Evolutionary conservation across 805 yeast species (phyloP), one percentile per base, ranked within the genome.

Genomic region (Candida suzukii): DNA sequence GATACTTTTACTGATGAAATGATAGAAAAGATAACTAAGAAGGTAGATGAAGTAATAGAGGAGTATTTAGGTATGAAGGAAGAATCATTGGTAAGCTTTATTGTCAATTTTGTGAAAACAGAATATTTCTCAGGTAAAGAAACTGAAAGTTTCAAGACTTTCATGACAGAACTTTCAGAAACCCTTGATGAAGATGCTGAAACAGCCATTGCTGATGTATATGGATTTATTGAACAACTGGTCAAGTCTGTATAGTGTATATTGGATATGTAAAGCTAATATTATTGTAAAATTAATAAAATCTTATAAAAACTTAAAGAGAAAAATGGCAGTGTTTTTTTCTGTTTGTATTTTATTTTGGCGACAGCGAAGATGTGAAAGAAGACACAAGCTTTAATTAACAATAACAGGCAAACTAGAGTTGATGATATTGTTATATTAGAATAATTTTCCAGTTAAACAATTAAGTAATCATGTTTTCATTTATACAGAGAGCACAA

Each of bases 51-150:
- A 3, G 60, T 73, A 37, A 56, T 78, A 26, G 77, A 69, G 41
- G 78, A 76, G 42, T 72, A 66, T 42, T 53, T 78, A 37, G 84
- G 83, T 1, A 61, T 74, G 35, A 59, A 62, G 39, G 85, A 78
- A 45, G 76, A 71, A 13, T 69, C 73, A 34, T 61, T 78, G 45
- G 58, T 68, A 13, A 64, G 66, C 2, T 73, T 69, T 40, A 64
- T 78, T 24, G 50, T 60, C 28, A 61, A 61, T 27, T 64, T 67
- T 40, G 56, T 76, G 4, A 47, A 58, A 25, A 61, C 58, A 22
- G 55, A 69, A 21, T 61, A 50, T 33, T 58, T 51, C 9, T 62
- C 61, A 32, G 46, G 47, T 9, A 47, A 46, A 35, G 51, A 50
- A 25, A 35, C 56, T 8, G 50, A 54, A 2, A 57, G 56, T 4